A percentile compares a stretch with the other conserved stretches of the same genome.
phyloP scores from a whole-genome alignment of 2,329 filamentous ascomycete genomes.

The Cladophialophora exuberans region DNA sequence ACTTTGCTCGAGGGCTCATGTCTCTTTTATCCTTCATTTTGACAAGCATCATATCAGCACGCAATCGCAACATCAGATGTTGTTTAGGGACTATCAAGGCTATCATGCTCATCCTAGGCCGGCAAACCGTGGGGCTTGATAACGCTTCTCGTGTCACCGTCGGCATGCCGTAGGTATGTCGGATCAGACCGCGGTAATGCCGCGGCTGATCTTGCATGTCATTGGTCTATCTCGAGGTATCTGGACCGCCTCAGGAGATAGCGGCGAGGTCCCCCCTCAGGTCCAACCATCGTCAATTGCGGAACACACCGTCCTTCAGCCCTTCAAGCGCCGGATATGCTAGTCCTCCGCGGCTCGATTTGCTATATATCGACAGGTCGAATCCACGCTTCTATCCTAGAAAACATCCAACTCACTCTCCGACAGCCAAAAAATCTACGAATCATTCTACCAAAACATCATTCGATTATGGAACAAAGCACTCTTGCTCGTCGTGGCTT shows the following conservation, averaged over 20 bases:
- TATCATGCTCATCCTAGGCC: not conserved
- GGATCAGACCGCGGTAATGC: constrained; percentile 1
- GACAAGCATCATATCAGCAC: not conserved
- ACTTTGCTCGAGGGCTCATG: not conserved
- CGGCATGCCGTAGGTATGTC: constrained; percentile 2
- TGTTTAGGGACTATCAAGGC: not conserved
- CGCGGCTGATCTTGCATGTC: not conserved
- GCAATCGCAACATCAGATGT: not conserved
- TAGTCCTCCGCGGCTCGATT: no score
- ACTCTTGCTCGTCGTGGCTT: constrained; percentile 47
- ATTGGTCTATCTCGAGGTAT: not conserved
- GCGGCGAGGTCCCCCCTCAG: no score
- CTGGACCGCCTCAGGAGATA: not conserved
- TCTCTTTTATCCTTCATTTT: constrained; percentile 5
- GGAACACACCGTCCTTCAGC: not conserved
- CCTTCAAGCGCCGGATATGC: no score
- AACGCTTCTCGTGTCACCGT: not conserved
- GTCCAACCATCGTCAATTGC: not conserved
- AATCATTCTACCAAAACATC: not conserved
- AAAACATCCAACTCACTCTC: not conserved
- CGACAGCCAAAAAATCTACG: not conserved
- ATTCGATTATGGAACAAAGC: constrained; percentile 46
- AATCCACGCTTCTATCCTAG: not conserved
- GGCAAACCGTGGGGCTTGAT: constrained; percentile 1
- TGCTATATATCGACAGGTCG: constrained; percentile 5